A percentile compares a stretch with the other conserved stretches of the same genome.
These are phyloP conservation scores for Fusarium sp. DNA, from an alignment of 2,329 filamentous ascomycete genomes.

Conservation along the genomic window DNA sequence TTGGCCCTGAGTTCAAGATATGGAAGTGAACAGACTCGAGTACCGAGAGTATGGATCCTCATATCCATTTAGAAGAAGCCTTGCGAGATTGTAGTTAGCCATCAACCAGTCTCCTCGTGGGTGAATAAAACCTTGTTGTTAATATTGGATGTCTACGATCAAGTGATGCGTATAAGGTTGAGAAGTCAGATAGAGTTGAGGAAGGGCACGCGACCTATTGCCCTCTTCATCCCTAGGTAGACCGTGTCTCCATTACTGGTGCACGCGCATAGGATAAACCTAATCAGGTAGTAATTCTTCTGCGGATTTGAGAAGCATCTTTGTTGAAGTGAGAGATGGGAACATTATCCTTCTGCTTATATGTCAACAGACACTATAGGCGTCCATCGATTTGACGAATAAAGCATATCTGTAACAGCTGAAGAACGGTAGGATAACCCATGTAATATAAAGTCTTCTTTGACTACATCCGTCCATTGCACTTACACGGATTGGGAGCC, in stretches of 20 bases:
- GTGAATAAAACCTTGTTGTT: not conserved
- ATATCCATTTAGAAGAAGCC: not conserved
- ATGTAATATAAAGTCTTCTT: not conserved
- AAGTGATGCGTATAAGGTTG: not conserved
- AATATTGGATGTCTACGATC: not conserved
- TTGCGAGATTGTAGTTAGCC: not conserved
- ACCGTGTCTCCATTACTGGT: not conserved
- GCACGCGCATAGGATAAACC: not conserved
- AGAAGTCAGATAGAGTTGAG: not conserved
- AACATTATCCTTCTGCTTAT: not conserved
- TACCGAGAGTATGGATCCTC: not conserved
- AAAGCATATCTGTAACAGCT: not conserved
- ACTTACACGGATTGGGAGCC: not conserved
- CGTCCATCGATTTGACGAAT: fast-evolving
- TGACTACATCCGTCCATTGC: not conserved
- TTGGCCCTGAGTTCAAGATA: not conserved
- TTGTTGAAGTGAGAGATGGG: not conserved
- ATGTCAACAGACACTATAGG: not conserved
- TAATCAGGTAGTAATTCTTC: not conserved
- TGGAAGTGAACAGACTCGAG: not conserved
- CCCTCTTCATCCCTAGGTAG: not conserved
- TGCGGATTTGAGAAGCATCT: not conserved
- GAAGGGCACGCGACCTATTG: not conserved
- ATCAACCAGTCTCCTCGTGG: not conserved
- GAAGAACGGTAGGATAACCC: not conserved